Evolutionary conservation across 805 yeast genomes (phyloP).

Genomic region (Metschnikowia dekortorum): DNA sequence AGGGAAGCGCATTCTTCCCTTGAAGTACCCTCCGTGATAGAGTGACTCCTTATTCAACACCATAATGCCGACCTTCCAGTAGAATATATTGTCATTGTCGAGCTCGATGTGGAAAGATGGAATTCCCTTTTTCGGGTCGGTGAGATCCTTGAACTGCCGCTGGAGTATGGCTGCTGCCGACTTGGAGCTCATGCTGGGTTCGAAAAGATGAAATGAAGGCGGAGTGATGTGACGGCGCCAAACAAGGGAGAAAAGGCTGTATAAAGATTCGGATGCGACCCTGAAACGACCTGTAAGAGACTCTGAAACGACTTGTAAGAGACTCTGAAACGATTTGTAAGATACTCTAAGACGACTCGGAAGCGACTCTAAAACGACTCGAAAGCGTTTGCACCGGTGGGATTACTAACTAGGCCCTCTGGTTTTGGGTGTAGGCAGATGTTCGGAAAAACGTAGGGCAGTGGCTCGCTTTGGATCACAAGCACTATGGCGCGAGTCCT

Average conservation of each 20-base stretch:
- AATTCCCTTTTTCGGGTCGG: conserved; percentile 79
- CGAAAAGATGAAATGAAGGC: not conserved
- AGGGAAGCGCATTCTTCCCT: conserved; percentile 92
- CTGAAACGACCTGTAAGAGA: not conserved
- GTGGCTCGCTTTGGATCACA: not conserved
- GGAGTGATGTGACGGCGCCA: not conserved
- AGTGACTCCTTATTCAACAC: conserved; percentile 84
- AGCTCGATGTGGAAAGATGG: conserved; percentile 61
- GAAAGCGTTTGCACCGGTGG: not conserved
- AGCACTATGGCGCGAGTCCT: not conserved
- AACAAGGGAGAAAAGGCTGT: not conserved
- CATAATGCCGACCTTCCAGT: conserved; percentile 88
- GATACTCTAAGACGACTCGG: not conserved
- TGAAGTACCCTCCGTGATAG: conserved; percentile 92
- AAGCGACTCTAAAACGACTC: not conserved
- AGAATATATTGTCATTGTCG: conserved; percentile 52
- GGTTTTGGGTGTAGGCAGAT: not conserved
- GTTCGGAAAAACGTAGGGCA: not conserved
- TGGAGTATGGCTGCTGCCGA: conserved; percentile 80
- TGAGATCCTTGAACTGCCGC: conserved; percentile 90
- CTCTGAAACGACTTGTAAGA: not conserved
- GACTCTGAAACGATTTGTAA: not conserved
- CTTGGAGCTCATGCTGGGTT: conserved; percentile 38
- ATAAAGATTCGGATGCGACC: not conserved
- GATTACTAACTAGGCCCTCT: not conserved